A percentile compares a stretch with the other conserved stretches of the same genome.
phyloP scores from a whole-genome alignment of 2,329 filamentous ascomycete genomes.

The Talaromyces marneffei region DNA sequence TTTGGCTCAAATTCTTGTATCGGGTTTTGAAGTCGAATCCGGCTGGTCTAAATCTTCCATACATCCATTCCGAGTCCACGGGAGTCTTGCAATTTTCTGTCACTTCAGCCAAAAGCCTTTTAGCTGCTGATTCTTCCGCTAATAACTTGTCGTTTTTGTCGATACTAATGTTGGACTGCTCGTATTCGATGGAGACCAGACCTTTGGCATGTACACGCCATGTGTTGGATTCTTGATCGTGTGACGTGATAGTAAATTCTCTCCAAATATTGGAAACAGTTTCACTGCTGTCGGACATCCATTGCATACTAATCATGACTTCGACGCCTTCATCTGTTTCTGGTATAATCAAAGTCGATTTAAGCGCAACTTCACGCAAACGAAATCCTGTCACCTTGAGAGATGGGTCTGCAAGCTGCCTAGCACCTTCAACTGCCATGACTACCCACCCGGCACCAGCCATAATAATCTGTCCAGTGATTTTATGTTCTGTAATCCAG shows the following conservation, averaged over 20 bases:
- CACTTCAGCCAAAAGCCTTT: neutral
- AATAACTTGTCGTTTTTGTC: neutral
- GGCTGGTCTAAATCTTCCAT: neutral
- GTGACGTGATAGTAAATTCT: neutral
- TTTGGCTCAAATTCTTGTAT: neutral
- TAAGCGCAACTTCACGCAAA: conserved; percentile 1
- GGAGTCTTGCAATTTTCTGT: neutral
- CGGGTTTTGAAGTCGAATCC: neutral
- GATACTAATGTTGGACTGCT: neutral
- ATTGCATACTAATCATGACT: neutral
- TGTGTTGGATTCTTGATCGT: neutral
- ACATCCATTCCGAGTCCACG: neutral
- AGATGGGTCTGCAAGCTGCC: neutral
- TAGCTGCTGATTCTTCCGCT: neutral
- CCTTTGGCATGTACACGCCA: conserved; percentile 1
- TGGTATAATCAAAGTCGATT: neutral
- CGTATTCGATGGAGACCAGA: neutral
- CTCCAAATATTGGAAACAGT: neutral
- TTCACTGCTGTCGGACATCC: neutral
- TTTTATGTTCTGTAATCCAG: conserved; percentile 30
- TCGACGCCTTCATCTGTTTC: neutral
- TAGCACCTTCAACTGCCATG: conserved; percentile 23
- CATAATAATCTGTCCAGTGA: conserved; percentile 28
- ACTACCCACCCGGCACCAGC: conserved; percentile 27
- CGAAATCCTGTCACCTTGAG: neutral